phyloP scores from a whole-genome alignment of 1,284 basidiomycete genomes.

The Neolentinus lepideus region DNA sequence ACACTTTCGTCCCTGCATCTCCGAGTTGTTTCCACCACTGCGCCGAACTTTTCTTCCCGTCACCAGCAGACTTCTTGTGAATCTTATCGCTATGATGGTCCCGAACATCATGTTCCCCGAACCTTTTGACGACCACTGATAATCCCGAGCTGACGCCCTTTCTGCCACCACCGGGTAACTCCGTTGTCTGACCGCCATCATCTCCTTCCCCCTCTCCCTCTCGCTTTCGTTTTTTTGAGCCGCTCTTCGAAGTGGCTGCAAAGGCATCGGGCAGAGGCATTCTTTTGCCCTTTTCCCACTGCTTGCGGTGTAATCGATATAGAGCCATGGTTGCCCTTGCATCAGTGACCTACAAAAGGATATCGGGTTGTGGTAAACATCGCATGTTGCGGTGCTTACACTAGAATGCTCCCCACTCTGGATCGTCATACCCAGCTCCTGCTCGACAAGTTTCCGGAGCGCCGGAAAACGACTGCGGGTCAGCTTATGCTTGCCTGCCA shows the following conservation, averaged over 20 bases:
- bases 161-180: constrained; percentile 46
- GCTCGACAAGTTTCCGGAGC: constrained; percentile 74
- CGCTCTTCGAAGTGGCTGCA: not conserved
- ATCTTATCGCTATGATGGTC: not conserved
- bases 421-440: constrained; percentile 80
- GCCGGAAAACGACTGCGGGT: constrained; percentile 65
- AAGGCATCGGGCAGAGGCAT: constrained; percentile 16
- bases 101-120: constrained; percentile 4
- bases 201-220: constrained; percentile 15
- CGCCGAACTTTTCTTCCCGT: constrained; percentile 3
- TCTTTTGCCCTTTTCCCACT: constrained; percentile 66
- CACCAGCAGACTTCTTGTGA: not conserved
- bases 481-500: constrained; percentile 49
- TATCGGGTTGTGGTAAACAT: too few relatives aligned
- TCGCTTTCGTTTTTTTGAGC: constrained; percentile 19
- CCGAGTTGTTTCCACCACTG: constrained; percentile 43
- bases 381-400: too few relatives aligned
- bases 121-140: constrained; percentile 46
- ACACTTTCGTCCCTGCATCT: constrained; percentile 13
- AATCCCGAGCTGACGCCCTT: constrained; percentile 70
- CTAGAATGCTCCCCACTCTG: constrained; percentile 87
- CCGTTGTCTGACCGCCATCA: constrained; percentile 11
- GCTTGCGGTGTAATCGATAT: constrained; percentile 80
- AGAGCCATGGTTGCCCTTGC: constrained; percentile 95
- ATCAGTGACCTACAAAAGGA: constrained; percentile 72